These are phyloP conservation scores for Saprolegnia parasitica DNA, from an alignment of 352 stramenopile genomes.

Conservation along the genomic window DNA sequence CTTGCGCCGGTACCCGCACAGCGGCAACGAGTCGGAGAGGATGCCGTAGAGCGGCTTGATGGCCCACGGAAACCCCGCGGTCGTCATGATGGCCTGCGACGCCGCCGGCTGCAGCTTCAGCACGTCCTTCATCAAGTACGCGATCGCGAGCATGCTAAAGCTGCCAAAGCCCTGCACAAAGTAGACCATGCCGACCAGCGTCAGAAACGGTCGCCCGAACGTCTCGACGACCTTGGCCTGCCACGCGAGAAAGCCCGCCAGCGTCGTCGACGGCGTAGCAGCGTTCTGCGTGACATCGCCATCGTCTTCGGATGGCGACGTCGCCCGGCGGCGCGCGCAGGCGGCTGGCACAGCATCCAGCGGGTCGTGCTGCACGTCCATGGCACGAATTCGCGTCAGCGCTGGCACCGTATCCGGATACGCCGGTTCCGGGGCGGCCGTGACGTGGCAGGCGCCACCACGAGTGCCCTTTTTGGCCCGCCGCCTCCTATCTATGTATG, in stretches of 20 bases:
- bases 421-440: no score
- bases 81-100: slow-evolving; percentile 87
- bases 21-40: slow-evolving; percentile 90
- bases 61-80: slow-evolving; percentile 94
- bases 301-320: slow-evolving; percentile 6
- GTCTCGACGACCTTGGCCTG: slow-evolving; percentile 46
- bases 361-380: not conserved
- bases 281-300: not conserved
- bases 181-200: slow-evolving; percentile 84
- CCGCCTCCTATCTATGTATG: no score
- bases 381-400: not conserved
- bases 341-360: not conserved
- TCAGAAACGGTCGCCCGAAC: slow-evolving; percentile 64
- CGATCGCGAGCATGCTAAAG: slow-evolving; percentile 88
- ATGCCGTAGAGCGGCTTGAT: slow-evolving; percentile 96
- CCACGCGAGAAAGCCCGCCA: slow-evolving; percentile 34
- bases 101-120: slow-evolving; percentile 91
- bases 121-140: slow-evolving; percentile 97
- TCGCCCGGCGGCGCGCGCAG: not conserved
- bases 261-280: not conserved
- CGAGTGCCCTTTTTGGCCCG: no score
- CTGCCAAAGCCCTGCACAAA: slow-evolving; percentile 93
- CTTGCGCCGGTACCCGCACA: slow-evolving; percentile 92
- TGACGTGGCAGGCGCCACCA: no score
- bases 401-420: not conserved